These are phyloP conservation scores for Bauhinia variegata DNA, from an alignment of 306 rosid species.

Conservation along the genomic window DNA sequence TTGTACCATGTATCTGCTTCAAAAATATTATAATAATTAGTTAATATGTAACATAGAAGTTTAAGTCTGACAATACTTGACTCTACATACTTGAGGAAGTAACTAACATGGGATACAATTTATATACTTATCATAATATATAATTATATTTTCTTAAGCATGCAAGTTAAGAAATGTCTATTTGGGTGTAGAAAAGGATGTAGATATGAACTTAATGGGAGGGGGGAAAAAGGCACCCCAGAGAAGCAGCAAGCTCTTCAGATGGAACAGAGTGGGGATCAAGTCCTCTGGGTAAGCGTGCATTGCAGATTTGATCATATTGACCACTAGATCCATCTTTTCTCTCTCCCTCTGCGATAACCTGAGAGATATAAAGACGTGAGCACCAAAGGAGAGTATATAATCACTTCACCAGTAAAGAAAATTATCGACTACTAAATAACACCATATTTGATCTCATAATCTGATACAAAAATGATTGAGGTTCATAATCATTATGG, in stretches of 20 bases:
- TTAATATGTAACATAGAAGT: conserved; percentile 37
- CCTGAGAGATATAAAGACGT: conserved; percentile 50
- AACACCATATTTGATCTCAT: neutral
- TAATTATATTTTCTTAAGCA: conserved; percentile 34
- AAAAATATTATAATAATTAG: conserved; percentile 34
- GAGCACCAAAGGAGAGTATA: conserved; percentile 14
- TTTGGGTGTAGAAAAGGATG: conserved; percentile 26
- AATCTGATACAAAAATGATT: neutral
- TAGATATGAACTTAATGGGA: conserved; percentile 20
- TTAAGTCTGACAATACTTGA: neutral
- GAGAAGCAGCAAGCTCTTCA: conserved; percentile 90
- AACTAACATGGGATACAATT: conserved; percentile 29
- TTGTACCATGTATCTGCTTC: conserved; percentile 91
- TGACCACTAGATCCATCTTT: conserved; percentile 64
- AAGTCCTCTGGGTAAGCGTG: conserved; percentile 84
- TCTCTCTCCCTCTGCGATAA: conserved; percentile 61
- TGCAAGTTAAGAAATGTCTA: conserved; percentile 8
- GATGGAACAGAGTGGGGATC: conserved; percentile 93
- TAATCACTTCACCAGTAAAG: neutral
- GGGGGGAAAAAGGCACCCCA: conserved; percentile 61
- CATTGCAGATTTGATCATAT: conserved; percentile 90
- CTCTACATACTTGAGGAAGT: neutral
- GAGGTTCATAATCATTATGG: neutral
- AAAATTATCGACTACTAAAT: neutral
- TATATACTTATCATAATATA: conserved; percentile 6